Evolutionary conservation across 176 grass and related monocot genomes (phyloP), one percentile per base, ranked within the genome.

Genomic region (Lolium perenne): DNA sequence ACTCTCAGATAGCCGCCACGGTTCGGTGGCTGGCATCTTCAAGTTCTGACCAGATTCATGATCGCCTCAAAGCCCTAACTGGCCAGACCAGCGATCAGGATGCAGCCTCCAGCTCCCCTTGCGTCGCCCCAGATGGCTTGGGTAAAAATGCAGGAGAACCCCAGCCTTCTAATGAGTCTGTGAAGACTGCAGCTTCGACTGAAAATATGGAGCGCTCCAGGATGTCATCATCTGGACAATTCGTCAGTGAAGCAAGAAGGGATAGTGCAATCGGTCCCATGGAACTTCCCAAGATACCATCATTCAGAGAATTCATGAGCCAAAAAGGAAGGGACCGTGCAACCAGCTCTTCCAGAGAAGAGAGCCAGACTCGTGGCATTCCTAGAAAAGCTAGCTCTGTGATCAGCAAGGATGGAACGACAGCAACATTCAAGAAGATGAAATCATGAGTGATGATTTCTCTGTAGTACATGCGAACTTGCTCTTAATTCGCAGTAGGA

Each of bases 1-100:
- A 88, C 84, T 98, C 96, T 20, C 96, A 98, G 86, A 80, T 95
- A 61, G 93, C 93, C 1, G 96, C 96, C n/a, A 98, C 93, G 17
- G 70, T 95, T 32, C 87, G 93, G 57, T 98, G 96, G 96, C 20
- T 95, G 17, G 89, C 88, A 2, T 94, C 93, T 43, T 90, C 91
- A 25, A 91, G 74, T 59, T 84, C 71, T 50, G 77, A 94, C 35
- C 91, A 98, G 85, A 94, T 98, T 67, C 78, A 84, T 12, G 93
- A 90, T 40, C 90, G 90, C 43, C 82, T 98, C 6, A 7, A 71
- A 5, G 6, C 76, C 23, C 75, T 87, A 18, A 81, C 51, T 2
- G 17, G 62, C 5, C 46, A 25, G 78, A 60, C 14, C 69, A 85
- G 70, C 61, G 66, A 81, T 22, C 23, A 77, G 9, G 48, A 46